Base-by-base conservation (phyloP, 164 flowering plant genomes). In the Annona cherimola region DNA sequence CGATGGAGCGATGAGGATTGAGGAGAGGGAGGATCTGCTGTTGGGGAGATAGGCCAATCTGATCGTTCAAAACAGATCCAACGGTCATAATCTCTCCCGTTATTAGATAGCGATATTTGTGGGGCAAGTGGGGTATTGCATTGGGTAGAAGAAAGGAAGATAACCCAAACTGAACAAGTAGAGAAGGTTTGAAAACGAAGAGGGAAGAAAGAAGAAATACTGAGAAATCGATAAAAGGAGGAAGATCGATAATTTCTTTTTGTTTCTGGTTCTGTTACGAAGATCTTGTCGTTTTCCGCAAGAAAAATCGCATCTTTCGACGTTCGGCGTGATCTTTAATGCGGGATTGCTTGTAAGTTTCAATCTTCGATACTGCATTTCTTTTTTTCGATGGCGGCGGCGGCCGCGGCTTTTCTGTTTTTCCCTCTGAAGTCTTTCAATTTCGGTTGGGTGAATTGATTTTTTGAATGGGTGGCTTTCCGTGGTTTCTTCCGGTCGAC, bases 61-160 rank as follows among this genome's bases (percentile, higher is more conserved):
- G 73, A 57, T 77, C 81, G 69, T 79, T 74, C 73, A 68, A 73
- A 54, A 46, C 6, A 61, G 5, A 73, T 69, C 74, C 2, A 16
- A 46, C 3, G 68, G 69, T 45, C 20, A 7, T 44, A 39, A 11
- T 11, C 16, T 61, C 39, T 11, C n/a, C 0, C 42, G 16, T 63
- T 39, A 63, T 39, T 39, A 63, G 7, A 40, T 39, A 63, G 18
- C 39, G 26, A 61, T 61, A 61, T 9, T 16, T 18, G 63, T 9
- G 63, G 35, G 19, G 35, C 5, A 18, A 18, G 63, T 61, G 26
- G 64, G 64, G 4, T 12, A 19, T 12, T 40, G 42, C 16, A 41
- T 11, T n/a, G 67, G 5, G 41, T 39, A 63, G 5, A n/a, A 16
- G 43, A 41, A 16, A 63, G 63, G 7, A 18, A 61, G 18, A 12